These are phyloP conservation scores for Suillus subluteus DNA, from an alignment of 768 basidiomycete species.

Conservation along the genomic window DNA sequence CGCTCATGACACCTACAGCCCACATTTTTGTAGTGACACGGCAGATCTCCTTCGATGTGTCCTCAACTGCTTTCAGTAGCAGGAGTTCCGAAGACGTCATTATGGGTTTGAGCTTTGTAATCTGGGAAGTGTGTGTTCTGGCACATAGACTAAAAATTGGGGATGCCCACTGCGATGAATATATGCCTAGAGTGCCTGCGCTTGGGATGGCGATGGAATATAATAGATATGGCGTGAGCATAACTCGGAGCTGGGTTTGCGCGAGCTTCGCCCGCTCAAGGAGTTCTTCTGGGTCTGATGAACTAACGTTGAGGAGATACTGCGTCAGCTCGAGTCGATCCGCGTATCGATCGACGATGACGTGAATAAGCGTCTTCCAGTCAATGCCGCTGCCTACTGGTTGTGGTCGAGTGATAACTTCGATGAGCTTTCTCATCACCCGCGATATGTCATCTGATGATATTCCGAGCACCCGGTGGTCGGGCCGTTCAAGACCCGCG, in stretches of 20 bases:
- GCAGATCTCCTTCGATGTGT: constrained; percentile 23
- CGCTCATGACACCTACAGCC: constrained; percentile 19
- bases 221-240: constrained; percentile 24
- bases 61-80: constrained; percentile 16
- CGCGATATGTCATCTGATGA: constrained; percentile 18
- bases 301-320: constrained; percentile 36
- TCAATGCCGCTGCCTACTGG: constrained; percentile 38
- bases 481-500: constrained; percentile 20
- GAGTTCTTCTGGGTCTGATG: constrained; percentile 17
- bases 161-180: constrained; percentile 13
- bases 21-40: constrained; percentile 24
- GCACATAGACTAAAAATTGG: constrained; percentile 16
- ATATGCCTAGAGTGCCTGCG: not conserved
- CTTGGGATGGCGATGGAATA: constrained; percentile 13
- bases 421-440: constrained; percentile 11
- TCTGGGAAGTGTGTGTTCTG: constrained; percentile 16
- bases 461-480: constrained; percentile 20
- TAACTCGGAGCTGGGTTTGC: constrained; percentile 24
- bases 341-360: constrained; percentile 44
- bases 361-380: constrained; percentile 43
- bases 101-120: not conserved
- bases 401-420: constrained; percentile 6
- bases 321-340: constrained; percentile 44
- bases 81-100: constrained; percentile 21
- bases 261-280: constrained; percentile 11